These are phyloP conservation scores for Zygosaccharomyces sapae DNA, from an alignment of 1,139 yeast species.

Conservation along the genomic window DNA sequence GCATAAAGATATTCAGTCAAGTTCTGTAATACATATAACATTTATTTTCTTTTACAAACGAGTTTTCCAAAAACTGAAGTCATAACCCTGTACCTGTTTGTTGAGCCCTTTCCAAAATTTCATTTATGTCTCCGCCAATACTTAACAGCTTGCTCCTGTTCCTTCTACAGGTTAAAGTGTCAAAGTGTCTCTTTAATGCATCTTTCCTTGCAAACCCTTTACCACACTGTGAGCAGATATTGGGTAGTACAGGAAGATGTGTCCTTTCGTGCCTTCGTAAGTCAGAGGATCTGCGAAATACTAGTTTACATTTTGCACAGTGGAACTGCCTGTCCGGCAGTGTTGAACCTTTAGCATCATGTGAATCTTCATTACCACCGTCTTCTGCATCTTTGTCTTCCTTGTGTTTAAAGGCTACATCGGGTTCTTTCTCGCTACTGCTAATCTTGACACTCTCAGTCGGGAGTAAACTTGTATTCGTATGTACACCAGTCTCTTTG, in stretches of 20 bases:
- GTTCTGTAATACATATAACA: conserved; percentile 5
- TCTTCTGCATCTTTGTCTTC: conserved; percentile 2
- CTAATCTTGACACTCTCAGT: too few relatives aligned
- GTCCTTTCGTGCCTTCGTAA: conserved; percentile 34
- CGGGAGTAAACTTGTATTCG: background rate
- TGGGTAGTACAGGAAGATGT: conserved; percentile 31
- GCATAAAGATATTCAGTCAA: background rate
- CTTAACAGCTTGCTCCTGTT: conserved; percentile 49
- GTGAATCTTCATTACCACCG: background rate
- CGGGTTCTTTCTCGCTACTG: background rate
- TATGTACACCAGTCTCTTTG: background rate
- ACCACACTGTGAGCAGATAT: conserved; percentile 69
- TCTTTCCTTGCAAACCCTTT: conserved; percentile 81
- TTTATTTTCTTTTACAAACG: background rate
- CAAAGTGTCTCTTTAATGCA: conserved; percentile 68
- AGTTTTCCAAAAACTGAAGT: too few relatives aligned
- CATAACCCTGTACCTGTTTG: conserved; percentile 14
- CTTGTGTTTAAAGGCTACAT: background rate
- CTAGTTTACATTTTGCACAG: conserved; percentile 31
- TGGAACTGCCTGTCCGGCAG: conserved; percentile 16
- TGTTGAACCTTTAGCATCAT: conserved; percentile 3
- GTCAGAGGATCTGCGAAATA: conserved; percentile 32
- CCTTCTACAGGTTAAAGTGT: conserved; percentile 68
- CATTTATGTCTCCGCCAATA: conserved; percentile 31
- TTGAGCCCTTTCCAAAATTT: conserved; percentile 28